These are phyloP conservation scores for Paramarasmius palmivorus DNA, from an alignment of 1,284 basidiomycete genomes.

Conservation along the genomic window DNA sequence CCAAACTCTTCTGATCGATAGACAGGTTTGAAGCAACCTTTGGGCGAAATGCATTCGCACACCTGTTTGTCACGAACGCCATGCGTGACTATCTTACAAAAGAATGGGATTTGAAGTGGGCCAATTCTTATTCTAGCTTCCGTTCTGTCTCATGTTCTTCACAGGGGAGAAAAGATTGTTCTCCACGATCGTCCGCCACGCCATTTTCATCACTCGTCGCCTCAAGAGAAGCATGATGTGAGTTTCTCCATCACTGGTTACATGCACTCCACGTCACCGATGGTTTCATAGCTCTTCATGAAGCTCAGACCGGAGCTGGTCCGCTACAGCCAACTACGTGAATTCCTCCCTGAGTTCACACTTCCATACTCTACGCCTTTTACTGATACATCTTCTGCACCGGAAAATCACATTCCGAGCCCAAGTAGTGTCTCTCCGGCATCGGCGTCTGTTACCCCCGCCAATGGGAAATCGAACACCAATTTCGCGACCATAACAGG, in stretches of 20 bases:
- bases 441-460: neutral
- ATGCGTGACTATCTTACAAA: constrained; percentile 75
- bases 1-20: neutral
- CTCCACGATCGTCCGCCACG: constrained; percentile 88
- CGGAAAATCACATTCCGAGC: neutral
- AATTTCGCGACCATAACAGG: constrained; percentile 11
- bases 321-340: constrained; percentile 23
- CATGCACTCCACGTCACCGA: constrained; percentile 25
- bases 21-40: constrained; percentile 81
- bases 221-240: constrained; percentile 77
- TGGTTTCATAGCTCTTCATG: constrained; percentile 53
- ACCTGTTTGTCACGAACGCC: constrained; percentile 92
- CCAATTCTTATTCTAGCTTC: constrained; percentile 18
- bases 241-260: constrained; percentile 29
- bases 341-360: constrained; percentile 42
- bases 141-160: neutral
- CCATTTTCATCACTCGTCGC: constrained; percentile 72
- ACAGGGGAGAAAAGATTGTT: constrained; percentile 76
- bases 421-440: neutral
- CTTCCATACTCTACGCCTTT: constrained; percentile 67
- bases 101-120: constrained; percentile 80
- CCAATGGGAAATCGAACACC: constrained; percentile 20
- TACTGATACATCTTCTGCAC: constrained; percentile 37
- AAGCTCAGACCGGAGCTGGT: constrained; percentile 44
- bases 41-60: constrained; percentile 81